Evolutionary conservation across 441 rosid genomes (phyloP).

Genomic region (Raphanus hybrid): DNA sequence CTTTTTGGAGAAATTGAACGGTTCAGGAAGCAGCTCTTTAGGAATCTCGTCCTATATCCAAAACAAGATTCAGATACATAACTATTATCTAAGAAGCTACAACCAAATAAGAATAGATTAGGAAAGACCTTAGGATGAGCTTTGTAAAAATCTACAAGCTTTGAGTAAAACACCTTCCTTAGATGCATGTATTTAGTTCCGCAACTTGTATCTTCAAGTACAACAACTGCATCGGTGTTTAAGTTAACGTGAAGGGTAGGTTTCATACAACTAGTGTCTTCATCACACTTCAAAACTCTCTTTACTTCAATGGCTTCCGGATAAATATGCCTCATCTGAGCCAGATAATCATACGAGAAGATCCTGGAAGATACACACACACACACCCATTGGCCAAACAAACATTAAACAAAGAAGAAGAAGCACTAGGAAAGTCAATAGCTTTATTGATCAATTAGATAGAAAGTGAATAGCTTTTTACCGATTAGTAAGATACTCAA

Average conservation of each 20-base stretch:
- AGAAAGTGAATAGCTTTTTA: constrained; percentile 33
- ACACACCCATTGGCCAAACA: constrained; percentile 6
- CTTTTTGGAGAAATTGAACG: constrained; percentile 51
- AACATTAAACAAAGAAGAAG: not conserved
- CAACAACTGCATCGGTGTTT: constrained; percentile 53
- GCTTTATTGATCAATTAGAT: constrained; percentile 64
- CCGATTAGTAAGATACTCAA: constrained; percentile 77
- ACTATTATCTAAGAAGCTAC: not conserved
- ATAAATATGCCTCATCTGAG: constrained; percentile 73
- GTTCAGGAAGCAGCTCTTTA: constrained; percentile 72
- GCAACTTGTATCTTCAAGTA: constrained; percentile 42
- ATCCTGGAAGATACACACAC: constrained; percentile 54
- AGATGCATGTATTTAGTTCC: constrained; percentile 53
- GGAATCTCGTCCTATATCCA: constrained; percentile 74
- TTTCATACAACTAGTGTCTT: constrained; percentile 72
- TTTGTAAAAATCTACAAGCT: constrained; percentile 60
- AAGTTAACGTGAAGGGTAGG: constrained; percentile 70
- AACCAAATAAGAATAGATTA: not conserved
- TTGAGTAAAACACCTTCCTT: constrained; percentile 61
- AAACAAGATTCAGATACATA: constrained; percentile 1
- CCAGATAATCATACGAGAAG: constrained; percentile 64
- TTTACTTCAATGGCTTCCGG: constrained; percentile 77
- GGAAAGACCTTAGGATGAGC: constrained; percentile 65
- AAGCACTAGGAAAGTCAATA: not conserved
- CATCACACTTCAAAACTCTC: constrained; percentile 60